Conservation (phyloP, 345 rosid genomes). For the Aquilaria yunnanensis region DNA sequence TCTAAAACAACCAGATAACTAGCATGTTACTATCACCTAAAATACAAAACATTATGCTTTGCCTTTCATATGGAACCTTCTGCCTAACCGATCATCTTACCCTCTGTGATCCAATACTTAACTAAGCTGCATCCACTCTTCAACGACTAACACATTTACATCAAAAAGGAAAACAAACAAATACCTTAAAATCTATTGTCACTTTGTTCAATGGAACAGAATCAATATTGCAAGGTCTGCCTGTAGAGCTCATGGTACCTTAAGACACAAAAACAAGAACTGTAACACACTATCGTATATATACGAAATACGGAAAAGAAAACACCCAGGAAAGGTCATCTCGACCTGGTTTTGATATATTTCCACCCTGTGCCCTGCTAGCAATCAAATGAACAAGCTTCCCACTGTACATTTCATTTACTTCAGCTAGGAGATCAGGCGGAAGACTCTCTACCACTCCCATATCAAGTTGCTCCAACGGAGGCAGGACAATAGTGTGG, state of each 20-base stretch:
- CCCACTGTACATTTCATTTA: constrained; percentile 79
- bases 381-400: constrained; percentile 53
- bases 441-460: constrained; percentile 85
- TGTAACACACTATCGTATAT: background rate
- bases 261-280: background rate
- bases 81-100: no score
- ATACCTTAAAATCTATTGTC: constrained; percentile 37
- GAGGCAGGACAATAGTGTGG: constrained; percentile 44
- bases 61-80: no score
- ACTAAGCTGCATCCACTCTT: no score
- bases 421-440: constrained; percentile 63
- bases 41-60: no score
- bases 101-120: no score
- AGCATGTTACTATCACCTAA: no score
- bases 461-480: constrained; percentile 68
- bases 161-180: background rate
- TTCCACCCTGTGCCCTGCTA: constrained; percentile 34
- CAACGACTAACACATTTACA: no score
- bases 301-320: no score
- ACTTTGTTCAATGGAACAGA: constrained; percentile 9
- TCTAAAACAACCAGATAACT: no score
- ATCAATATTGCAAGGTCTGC: constrained; percentile 24
- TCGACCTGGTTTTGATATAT: constrained; percentile 11
- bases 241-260: constrained; percentile 19
- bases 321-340: constrained; percentile 27